Conservation (phyloP, 2,329 filamentous ascomycete genomes). For the Fusarium pseudocircinatum region DNA sequence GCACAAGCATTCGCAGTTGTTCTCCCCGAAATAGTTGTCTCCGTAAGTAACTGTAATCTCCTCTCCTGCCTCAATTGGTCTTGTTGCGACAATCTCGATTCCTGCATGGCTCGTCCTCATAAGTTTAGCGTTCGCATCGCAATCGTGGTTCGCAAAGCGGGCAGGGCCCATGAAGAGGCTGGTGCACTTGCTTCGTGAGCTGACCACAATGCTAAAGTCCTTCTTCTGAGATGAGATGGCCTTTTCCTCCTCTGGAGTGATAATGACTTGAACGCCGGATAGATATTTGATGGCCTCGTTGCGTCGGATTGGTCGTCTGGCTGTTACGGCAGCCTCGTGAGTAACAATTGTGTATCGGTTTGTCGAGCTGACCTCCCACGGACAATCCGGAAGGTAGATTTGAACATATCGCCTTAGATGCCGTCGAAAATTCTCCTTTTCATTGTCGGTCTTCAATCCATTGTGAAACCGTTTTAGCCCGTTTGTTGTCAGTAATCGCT, state of each 20-base stretch:
- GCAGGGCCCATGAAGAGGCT: slow-evolving; percentile 95
- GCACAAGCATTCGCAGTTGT: slow-evolving; percentile 96
- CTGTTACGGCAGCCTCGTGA: slow-evolving; percentile 88
- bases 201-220: slow-evolving; percentile 97
- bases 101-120: slow-evolving; percentile 85
- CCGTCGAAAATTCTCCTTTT: slow-evolving; percentile 85
- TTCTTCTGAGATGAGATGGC: slow-evolving; percentile 83
- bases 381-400: slow-evolving; percentile 92
- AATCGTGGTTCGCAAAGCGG: slow-evolving; percentile 97
- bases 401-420: slow-evolving; percentile 92
- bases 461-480: slow-evolving; percentile 78
- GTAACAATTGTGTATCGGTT: slow-evolving; percentile 94
- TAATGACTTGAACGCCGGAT: slow-evolving; percentile 88
- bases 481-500: slow-evolving; percentile 74
- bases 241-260: slow-evolving; percentile 90
- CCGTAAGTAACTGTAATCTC: slow-evolving; percentile 98
- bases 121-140: slow-evolving; percentile 88
- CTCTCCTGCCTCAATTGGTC: slow-evolving; percentile 85
- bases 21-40: slow-evolving; percentile 93
- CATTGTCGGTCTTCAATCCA: slow-evolving; percentile 75
- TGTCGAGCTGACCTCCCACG: slow-evolving; percentile 90
- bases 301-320: slow-evolving; percentile 79
- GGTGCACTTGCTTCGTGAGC: slow-evolving; percentile 87
- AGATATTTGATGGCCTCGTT: slow-evolving; percentile 92
- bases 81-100: slow-evolving; percentile 88